Evolutionary conservation across 2,329 filamentous ascomycete species (phyloP).

Genomic region (Aspergillus floridensis): DNA sequence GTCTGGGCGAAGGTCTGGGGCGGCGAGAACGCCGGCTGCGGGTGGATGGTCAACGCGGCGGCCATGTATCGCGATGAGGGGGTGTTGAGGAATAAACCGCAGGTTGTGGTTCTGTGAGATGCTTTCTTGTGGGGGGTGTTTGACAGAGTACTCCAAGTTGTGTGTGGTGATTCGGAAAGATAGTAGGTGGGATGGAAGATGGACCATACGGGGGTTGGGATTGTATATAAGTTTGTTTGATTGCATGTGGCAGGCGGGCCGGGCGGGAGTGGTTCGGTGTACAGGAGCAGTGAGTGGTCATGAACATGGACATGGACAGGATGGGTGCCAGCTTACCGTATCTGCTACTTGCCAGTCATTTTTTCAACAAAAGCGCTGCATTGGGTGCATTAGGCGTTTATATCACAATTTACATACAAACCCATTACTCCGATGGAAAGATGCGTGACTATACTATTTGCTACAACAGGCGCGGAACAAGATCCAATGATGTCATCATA

Average conservation of each 20-base stretch:
- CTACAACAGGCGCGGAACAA: too few species aligned
- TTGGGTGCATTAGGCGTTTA: background rate
- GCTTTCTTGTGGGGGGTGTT: background rate
- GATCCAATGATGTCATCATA: background rate
- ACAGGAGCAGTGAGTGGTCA: too few species aligned
- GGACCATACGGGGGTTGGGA: too few species aligned
- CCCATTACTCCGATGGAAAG: background rate
- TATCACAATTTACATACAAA: background rate
- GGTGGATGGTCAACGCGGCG: constrained; percentile 62
- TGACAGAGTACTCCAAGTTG: too few species aligned
- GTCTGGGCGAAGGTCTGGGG: constrained; percentile 61
- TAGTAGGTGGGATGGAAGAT: too few species aligned
- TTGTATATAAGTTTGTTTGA: too few species aligned
- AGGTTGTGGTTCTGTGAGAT: constrained; percentile 31
- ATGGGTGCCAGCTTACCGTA: background rate
- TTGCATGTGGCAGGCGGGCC: too few species aligned
- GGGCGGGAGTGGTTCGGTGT: too few species aligned
- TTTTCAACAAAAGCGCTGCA: background rate
- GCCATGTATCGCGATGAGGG: constrained; percentile 40
- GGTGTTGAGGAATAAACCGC: constrained; percentile 37
- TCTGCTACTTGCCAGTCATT: background rate
- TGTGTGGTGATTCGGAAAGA: too few species aligned
- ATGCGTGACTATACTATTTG: too few species aligned
- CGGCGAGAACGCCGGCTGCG: constrained; percentile 44
- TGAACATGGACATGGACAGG: too few species aligned